Base-by-base conservation (phyloP, 2,329 filamentous ascomycete species). In the Penicillium sp. region DNA sequence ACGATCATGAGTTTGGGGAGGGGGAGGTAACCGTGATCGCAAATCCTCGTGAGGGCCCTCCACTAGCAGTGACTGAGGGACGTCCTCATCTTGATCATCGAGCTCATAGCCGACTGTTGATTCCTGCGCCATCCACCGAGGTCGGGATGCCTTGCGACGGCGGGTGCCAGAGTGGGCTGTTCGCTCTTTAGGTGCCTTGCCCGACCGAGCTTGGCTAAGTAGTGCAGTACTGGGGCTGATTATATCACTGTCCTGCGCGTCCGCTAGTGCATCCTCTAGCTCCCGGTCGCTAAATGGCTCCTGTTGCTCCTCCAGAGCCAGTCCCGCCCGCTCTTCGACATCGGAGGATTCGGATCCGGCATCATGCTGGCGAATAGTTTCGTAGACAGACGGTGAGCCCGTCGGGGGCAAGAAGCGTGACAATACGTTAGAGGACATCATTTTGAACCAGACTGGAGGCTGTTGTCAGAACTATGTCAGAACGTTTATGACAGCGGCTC, bases 21-120 rank as follows among this genome's bases (percentile, higher is more conserved):
- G 69, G 31, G 68, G 66, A 10, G 47, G 47, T 27, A 69, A 72
- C 11, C 72, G 74, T 12, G 72, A 69, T 39, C 56, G 65, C 18
- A 66, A 49, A 16, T 67, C 63, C 22, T 64, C 70, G 50, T 63
- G 71, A 30, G 72, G 62, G 7, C 72, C 77, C 67, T 85, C 82
- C 33, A 84, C 72, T 27, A 86, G 69, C 31, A 86, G 69, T 8
- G 83, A 86, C 46, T 77, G 77, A 2, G 83, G 83, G 2, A 86
- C 82, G 58, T 84, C 81, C 42, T 83, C 80, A 58, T 84, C 80
- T 30, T 78, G 75, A 41, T 82, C 79, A 35, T 76, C 72, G n/a
- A 68, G 58, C 38, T 73, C 68, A 39, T 69, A 60, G 2, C 63
- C 58, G n/a, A 59, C 60, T n/a, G 56, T 56, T n/a, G 58, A 59